A percentile compares a stretch with the other conserved stretches of the same genome.
phyloP scores from a whole-genome alignment of 331 rosid genomes.

The Arachis monticola region DNA sequence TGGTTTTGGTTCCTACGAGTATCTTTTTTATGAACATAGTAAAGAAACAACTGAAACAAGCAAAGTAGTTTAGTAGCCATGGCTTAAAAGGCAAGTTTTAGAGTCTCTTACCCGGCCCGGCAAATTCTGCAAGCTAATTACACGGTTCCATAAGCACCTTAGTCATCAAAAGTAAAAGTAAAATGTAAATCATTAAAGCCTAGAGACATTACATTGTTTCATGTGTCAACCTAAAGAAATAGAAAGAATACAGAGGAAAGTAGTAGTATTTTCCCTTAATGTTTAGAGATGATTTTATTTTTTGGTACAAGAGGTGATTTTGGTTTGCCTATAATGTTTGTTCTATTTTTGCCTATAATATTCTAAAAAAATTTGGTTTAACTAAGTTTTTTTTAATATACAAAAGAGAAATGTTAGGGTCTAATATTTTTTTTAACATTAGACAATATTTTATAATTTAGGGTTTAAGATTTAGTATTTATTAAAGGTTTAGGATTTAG shows the following conservation, averaged over 20 bases:
- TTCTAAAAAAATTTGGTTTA: too few species aligned
- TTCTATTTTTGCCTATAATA: too few species aligned
- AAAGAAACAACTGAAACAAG: constrained; percentile 10
- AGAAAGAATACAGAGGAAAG: background rate
- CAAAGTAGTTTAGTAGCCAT: constrained; percentile 32
- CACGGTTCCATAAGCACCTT: constrained; percentile 54
- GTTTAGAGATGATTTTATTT: too few species aligned
- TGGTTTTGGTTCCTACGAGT: constrained; percentile 23
- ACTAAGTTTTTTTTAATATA: too few species aligned
- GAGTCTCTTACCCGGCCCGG: constrained; percentile 40
- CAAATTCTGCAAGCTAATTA: constrained; percentile 52
- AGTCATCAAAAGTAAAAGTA: constrained; percentile 55
- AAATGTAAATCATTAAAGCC: constrained; percentile 56
- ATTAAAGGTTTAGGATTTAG: too few species aligned
- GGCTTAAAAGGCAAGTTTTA: constrained; percentile 44
- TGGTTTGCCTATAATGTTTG: too few species aligned
- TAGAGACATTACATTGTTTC: constrained; percentile 32
- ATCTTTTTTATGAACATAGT: constrained; percentile 12
- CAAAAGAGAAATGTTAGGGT: too few species aligned
- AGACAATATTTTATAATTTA: too few species aligned
- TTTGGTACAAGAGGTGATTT: too few species aligned
- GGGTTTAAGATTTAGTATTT: too few species aligned
- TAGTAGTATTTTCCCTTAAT: too few species aligned
- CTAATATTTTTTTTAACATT: too few species aligned
- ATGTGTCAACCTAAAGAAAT: background rate